Evolutionary conservation across 352 stramenopile genomes (phyloP), one percentile per base, ranked within the genome.

Genomic region (Globisporangium mamillatum): DNA sequence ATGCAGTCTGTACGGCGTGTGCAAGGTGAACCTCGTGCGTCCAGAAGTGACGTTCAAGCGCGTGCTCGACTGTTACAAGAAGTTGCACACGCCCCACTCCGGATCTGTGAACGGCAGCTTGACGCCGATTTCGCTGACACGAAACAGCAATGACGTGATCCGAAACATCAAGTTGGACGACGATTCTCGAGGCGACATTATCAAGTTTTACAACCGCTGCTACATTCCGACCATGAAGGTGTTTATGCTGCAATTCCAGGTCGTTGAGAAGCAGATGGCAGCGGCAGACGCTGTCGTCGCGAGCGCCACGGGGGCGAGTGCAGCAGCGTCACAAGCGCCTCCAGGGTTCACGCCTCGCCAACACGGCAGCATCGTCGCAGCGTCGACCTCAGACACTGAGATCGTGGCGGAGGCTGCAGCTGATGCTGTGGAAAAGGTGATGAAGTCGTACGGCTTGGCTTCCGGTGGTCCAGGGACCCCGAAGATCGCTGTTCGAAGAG

Each of bases 121-220:
- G 41, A 66, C 71, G 4, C 73, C 72, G 1, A 55, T 75, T 5
- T 73, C 79, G 44, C 64, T 83, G 1, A 67, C 75, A 4, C 75
- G 82, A 0, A 84, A 74, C 55, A 78, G 74, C 20, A 80, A 88
- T 59, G 82, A 89, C 38, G 73, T 93, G n/a, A 92, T 92, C 12
- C 79, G 87, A n/a, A 81, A 83, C 29, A 93, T 95, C 66, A 87
- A 88, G 60, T 70, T 95, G 7, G 85, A 94, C 41, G 71, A 78
- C 46, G 58, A 84, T 48, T 77, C 76, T 6, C 76, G 76, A n/a
- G 88, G 88, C 36, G 86, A 96, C 62, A 92, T 96, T 65, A 94
- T 96, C 75, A 94, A 93, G 75, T 96, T 95, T 60, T 96, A 96
- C 77, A 96, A 94, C 63, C 76, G 84, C 12, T 93, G 84, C 70